These are phyloP conservation scores for Calocybe cyanea DNA, from an alignment of 768 basidiomycete genomes.

Conservation along the genomic window DNA sequence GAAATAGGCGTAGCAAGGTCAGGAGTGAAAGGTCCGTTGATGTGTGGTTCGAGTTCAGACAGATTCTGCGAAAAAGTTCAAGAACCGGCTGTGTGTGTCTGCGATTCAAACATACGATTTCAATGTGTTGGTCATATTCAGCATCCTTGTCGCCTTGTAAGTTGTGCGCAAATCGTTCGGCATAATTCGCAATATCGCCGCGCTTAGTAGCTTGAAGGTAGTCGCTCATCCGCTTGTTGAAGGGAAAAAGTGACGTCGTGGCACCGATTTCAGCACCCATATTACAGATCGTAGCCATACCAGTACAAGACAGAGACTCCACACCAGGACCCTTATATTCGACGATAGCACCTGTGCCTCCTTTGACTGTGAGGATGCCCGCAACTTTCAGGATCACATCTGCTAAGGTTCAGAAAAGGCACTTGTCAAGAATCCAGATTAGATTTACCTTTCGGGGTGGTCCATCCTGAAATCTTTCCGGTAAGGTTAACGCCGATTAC, in stretches of 20 bases:
- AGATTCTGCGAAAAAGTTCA: conserved; percentile 59
- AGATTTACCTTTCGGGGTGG: conserved; percentile 90
- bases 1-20: conserved; percentile 98
- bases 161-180: conserved; percentile 86
- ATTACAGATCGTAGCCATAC: conserved; percentile 99
- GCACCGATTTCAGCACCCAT: conserved; percentile 99
- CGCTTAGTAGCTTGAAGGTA: conserved; percentile 97
- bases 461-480: conserved; percentile 96
- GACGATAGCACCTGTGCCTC: conserved; percentile 97
- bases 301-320: conserved; percentile 94
- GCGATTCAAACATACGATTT: conserved; percentile 60
- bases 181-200: conserved; percentile 81
- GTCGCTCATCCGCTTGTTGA: conserved; percentile 90
- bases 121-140: conserved; percentile 92
- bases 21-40: conserved; percentile 99
- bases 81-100: background rate
- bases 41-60: conserved; percentile 95
- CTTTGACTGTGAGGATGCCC: conserved; percentile 98
- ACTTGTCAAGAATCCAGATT: background rate
- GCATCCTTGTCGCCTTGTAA: conserved; percentile 81
- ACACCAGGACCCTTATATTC: conserved; percentile 96
- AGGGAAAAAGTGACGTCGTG: conserved; percentile 98
- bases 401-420: conserved; percentile 24
- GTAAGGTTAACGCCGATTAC: conserved; percentile 96
- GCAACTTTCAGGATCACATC: conserved; percentile 99